phyloP scores from a whole-genome alignment of 257 asterid genomes.

The Lycium barbarum region DNA sequence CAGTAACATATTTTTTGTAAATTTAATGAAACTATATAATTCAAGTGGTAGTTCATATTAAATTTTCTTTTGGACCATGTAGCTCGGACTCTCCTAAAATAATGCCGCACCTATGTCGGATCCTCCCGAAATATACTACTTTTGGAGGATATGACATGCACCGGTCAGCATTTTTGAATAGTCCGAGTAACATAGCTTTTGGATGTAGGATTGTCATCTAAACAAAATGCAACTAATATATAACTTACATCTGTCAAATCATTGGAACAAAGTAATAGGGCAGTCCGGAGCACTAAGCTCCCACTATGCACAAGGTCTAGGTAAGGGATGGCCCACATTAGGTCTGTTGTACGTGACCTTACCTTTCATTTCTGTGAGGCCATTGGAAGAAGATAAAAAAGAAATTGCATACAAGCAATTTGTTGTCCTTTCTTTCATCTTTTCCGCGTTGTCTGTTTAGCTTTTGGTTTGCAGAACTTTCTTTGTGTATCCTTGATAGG shows the following conservation, averaged over 20 bases:
- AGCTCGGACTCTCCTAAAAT: no score
- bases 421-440: not conserved
- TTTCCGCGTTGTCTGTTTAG: not conserved
- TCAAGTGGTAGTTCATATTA: not conserved
- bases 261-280: conserved; percentile 11
- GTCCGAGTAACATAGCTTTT: not conserved
- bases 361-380: not conserved
- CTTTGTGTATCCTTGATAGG: not conserved
- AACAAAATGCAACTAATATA: not conserved
- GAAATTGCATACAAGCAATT: no score
- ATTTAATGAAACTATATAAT: not conserved
- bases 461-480: not conserved
- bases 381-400: no score
- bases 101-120: no score
- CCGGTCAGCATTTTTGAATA: no score
- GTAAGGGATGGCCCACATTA: not conserved
- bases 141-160: no score
- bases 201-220: conserved; percentile 8
- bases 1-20: not conserved
- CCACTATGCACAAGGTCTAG: not conserved
- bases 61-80: not conserved
- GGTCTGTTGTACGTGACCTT: not conserved
- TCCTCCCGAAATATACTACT: no score
- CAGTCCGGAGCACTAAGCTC: not conserved
- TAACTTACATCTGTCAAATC: conserved; percentile 1